phyloP scores from a whole-genome alignment of 306 rosid species.

The Medicago truncatula region MtrunA17r5.0-ANR NC_053046.1:9082501-9083000 shows the following conservation, averaged over 20 bases:
- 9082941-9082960: slow-evolving; percentile 39
- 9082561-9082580: slow-evolving; percentile 9
- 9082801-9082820: slow-evolving; percentile 75
- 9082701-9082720: slow-evolving; percentile 3
- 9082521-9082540: not conserved
- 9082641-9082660: slow-evolving; percentile 39
- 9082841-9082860: slow-evolving; percentile 91
- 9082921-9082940: slow-evolving; percentile 60
- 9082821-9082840: slow-evolving; percentile 78
- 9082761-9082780: not conserved
- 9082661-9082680: slow-evolving; percentile 52
- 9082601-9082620: slow-evolving; percentile 75
- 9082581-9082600: slow-evolving; percentile 47
- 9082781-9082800: slow-evolving; percentile 73
- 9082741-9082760: slow-evolving; percentile 19
- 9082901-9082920: slow-evolving; percentile 78
- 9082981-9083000: not conserved
- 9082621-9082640: slow-evolving; percentile 59
- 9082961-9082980: not conserved
- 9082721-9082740: slow-evolving; percentile 22
- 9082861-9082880: slow-evolving; percentile 54
- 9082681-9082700: slow-evolving; percentile 53
- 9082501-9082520: not conserved
- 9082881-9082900: slow-evolving; percentile 55
- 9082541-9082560: slow-evolving; percentile 3